Base-by-base conservation (phyloP, 495 filamentous ascomycete species). In the Neurospora discreta region DNA sequence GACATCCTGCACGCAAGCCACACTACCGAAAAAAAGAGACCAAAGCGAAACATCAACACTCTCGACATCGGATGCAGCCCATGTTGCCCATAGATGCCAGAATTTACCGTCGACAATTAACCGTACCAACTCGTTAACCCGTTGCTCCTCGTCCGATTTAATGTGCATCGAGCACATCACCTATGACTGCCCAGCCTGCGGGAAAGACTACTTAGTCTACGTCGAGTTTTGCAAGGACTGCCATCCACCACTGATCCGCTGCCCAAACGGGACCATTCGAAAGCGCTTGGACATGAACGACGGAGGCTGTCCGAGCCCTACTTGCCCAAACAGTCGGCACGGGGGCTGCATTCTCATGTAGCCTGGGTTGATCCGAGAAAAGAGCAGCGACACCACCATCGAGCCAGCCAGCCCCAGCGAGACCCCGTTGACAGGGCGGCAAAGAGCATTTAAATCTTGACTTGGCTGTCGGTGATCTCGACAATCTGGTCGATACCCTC, bases 401-500 rank as follows among this genome's bases (percentile, higher is more conserved):
- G 5, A n/a, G n/a, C 38, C 38, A 39, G 3, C 23, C 60, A 52
- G n/a, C 38, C 46, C 0, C 38, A 67, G 16, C 67, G 26, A n/a
- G 26, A n/a, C 52, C 13, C 16, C 52, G 26, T 33, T 60, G 52
- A 18, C 52, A 52, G 13, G 15, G 30, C 39, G 23, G 20, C 36
- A 69, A 73, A 36, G 16, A 73, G 26, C 39, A 20, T 69, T 81
- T 77, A 92, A 60, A 91, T 82, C 78, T 85, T 90, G 67, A 87
- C 83, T 68, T 86, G 87, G 77, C 87, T 84, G 40, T 85, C 83
- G 20, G 81, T 84, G 9, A 95, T 84, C 81, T 99, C 95, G 70
- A 94, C 86, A 73, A 98, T 83, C 81, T 99, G 95, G 81, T 98
- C 95, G 73, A 96, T 81, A 0, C 95, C 95, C 71, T 90, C 87